These are phyloP conservation scores for Kwoniella dejecticola DNA, from an alignment of 768 basidiomycete genomes.

Conservation along the genomic window DNA sequence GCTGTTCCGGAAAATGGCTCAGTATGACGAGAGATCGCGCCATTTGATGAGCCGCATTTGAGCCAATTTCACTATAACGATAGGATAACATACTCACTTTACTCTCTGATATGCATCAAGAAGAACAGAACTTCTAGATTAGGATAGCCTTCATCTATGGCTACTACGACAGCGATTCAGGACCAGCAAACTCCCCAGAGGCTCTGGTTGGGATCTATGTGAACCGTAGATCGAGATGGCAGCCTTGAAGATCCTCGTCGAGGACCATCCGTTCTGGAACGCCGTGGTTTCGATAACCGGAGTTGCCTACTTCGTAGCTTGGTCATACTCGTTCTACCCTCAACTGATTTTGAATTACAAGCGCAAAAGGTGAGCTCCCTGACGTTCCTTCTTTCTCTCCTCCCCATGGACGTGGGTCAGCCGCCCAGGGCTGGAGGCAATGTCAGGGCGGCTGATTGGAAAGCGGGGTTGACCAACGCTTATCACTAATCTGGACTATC, in stretches of 20 bases:
- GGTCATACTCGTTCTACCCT: slow-evolving; percentile 57
- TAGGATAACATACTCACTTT: too few relatives aligned
- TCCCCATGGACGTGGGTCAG: not conserved
- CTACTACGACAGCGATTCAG: too few relatives aligned
- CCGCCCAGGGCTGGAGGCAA: too few relatives aligned
- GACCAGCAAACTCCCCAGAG: too few relatives aligned
- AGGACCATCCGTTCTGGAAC: slow-evolving; percentile 17
- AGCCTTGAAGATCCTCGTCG: not conserved
- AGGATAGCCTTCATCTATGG: too few relatives aligned
- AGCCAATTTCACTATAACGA: not conserved
- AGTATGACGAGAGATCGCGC: slow-evolving; percentile 3
- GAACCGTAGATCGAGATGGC: not conserved
- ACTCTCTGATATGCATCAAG: too few relatives aligned
- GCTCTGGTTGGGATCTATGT: too few relatives aligned
- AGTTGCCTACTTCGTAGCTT: slow-evolving; percentile 51
- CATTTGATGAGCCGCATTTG: not conserved
- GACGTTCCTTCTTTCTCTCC: not conserved
- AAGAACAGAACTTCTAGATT: too few relatives aligned
- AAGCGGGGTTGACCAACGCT: too few relatives aligned
- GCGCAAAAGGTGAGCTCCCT: slow-evolving; percentile 47
- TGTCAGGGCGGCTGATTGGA: too few relatives aligned
- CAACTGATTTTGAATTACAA: slow-evolving; percentile 56
- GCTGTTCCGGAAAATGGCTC: not conserved
- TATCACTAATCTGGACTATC: too few relatives aligned
- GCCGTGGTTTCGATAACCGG: slow-evolving; percentile 35